Evolutionary conservation across 768 basidiomycete species (phyloP), one percentile per base, ranked within the genome.

Genomic region (Kwoniella newhampshirensis): DNA sequence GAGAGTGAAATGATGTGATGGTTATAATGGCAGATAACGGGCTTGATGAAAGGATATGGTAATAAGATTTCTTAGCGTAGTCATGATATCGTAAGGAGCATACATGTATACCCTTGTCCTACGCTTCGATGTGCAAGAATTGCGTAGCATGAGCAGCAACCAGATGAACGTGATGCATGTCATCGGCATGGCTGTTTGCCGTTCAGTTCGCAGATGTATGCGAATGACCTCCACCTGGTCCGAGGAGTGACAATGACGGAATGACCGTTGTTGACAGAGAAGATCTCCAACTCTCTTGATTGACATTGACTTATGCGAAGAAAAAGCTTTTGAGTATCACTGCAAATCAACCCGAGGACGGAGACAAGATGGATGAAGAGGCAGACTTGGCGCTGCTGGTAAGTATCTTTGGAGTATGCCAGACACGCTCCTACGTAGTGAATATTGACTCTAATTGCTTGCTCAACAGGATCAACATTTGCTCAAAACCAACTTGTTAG

Each of bases 391-490:
- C 70, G 13, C 49, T 75, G 63, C 59, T 70, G 35, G 66, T 62
- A 25, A 36, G 61, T 54, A 39, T 21, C 17, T 44, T 20, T 36
- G 9, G 2, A 17, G 17, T n/a, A 20, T 21, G 37, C 35, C 39
- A n/a, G n/a, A n/a, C n/a, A n/a, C n/a, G n/a, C n/a, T n/a, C n/a
- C n/a, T n/a, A n/a, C n/a, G n/a, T n/a, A n/a, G n/a, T n/a, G n/a
- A n/a, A n/a, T n/a, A 27, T 25, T 18, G 51, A 25, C 17, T 27
- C 20, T 17, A 41, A 11, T 40, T 32, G 45, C 42, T 43, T 3
- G 28, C n/a, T 32, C 37, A 48, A 53, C 59, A 74, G 64, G 75
- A 76, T 52, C 75, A 76, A 62, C 75, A 74, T 54, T 60, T 76
- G 41, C 64, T 70, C 23, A 73, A 74, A 47, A 76, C 75, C 11